These are phyloP conservation scores for Fragaria iinumae DNA, from an alignment of 306 rosid genomes.

Conservation along the genomic window DNA sequence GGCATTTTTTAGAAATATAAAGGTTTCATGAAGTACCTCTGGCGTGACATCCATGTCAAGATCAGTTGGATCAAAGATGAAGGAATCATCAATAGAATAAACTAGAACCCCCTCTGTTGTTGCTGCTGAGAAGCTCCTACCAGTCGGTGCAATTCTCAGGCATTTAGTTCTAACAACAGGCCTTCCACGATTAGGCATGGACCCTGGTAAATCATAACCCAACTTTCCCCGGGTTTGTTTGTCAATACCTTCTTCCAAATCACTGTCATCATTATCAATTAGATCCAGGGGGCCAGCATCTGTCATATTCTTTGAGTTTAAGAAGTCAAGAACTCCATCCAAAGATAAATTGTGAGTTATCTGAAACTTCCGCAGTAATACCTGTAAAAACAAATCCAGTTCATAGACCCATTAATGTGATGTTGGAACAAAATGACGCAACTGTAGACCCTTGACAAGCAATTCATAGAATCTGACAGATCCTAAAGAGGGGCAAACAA, in stretches of 20 bases:
- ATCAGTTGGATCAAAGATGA: conserved; percentile 93
- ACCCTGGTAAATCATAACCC: conserved; percentile 81
- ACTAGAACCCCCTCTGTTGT: conserved; percentile 90
- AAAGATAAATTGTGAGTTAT: conserved; percentile 86
- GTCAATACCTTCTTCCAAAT: conserved; percentile 73
- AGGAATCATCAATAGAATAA: conserved; percentile 82
- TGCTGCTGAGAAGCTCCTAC: conserved; percentile 90
- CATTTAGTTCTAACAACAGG: conserved; percentile 74
- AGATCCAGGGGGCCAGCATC: conserved; percentile 88
- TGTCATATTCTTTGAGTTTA: conserved; percentile 94
- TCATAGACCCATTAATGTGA: conserved; percentile 4
- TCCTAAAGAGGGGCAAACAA: conserved; percentile 3
- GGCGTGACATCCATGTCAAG: conserved; percentile 97
- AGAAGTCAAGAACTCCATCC: conserved; percentile 90
- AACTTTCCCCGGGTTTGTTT: conserved; percentile 65
- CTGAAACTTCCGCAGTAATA: conserved; percentile 75
- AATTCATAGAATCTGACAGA: not conserved
- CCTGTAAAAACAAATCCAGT: conserved; percentile 49
- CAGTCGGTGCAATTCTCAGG: conserved; percentile 89
- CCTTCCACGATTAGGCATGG: conserved; percentile 81
- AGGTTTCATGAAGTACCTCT: conserved; percentile 51
- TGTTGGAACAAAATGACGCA: not conserved
- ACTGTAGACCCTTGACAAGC: not conserved
- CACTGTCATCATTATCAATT: conserved; percentile 79
- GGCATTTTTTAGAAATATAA: not conserved